phyloP scores from a whole-genome alignment of 768 basidiomycete genomes.

The Phaffia australis region DNA sequence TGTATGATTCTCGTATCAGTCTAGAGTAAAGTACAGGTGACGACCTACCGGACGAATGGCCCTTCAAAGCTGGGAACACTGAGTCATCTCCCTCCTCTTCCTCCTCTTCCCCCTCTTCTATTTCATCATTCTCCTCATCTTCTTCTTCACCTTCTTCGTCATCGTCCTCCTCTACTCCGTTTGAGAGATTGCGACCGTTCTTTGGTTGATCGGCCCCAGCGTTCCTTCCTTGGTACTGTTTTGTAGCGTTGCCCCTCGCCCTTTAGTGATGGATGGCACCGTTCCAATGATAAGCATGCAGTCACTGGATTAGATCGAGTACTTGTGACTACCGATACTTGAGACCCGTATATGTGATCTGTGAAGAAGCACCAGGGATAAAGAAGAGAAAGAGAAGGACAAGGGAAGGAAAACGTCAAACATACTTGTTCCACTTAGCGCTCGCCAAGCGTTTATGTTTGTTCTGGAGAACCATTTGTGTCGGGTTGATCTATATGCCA shows the following conservation, averaged over 20 bases:
- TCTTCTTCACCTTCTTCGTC: not conserved
- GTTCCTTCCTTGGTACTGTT: not conserved
- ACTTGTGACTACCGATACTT: too few species aligned
- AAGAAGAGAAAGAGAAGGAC: too few species aligned
- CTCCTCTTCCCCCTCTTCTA: not conserved
- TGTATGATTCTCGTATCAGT: too few species aligned
- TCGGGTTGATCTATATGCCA: too few species aligned
- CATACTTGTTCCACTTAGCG: conserved; percentile 8
- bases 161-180: not conserved
- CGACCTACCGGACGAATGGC: not conserved
- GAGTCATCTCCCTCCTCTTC: not conserved
- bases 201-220: not conserved
- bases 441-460: conserved; percentile 9
- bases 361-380: too few species aligned
- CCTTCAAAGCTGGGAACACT: not conserved
- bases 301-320: not conserved
- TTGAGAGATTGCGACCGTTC: not conserved
- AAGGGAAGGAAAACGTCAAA: not conserved
- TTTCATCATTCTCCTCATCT: not conserved
- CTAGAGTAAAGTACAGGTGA: too few species aligned
- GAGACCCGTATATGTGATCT: too few species aligned
- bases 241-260: conserved; percentile 7
- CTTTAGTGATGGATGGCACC: not conserved
- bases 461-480: conserved; percentile 10
- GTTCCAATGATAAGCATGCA: not conserved